Conservation (phyloP, 306 rosid species). For the Trichosanthes cucumerina region DNA sequence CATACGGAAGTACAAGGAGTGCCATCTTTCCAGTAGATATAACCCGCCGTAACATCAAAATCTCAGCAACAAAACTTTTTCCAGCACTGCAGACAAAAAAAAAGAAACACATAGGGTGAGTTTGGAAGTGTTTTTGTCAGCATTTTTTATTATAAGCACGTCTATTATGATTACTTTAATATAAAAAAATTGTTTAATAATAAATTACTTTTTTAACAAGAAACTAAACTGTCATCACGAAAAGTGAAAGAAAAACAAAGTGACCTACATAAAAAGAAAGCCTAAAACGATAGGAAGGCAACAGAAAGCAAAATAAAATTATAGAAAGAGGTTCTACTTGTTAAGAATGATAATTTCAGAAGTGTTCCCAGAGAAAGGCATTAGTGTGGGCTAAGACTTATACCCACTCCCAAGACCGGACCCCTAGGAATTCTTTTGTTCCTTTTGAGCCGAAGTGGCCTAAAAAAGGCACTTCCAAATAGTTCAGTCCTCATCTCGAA, state of each 20-base stretch:
- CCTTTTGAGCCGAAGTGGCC: not conserved
- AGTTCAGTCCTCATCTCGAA: not conserved
- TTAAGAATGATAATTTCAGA: not conserved
- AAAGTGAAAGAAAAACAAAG: not conserved
- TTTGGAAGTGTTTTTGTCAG: not conserved
- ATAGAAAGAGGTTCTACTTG: not conserved
- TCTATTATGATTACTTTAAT: not conserved
- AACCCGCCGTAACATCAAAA: constrained; percentile 79
- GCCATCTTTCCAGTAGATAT: constrained; percentile 77
- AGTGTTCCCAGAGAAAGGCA: not conserved
- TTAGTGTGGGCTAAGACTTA: not conserved
- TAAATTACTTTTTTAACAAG: not conserved
- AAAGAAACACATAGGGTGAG: not conserved
- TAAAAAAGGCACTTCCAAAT: not conserved
- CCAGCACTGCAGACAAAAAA: constrained; percentile 66
- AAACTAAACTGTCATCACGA: not conserved
- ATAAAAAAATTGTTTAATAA: not conserved
- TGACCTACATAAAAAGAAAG: not conserved
- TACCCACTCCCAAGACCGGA: not conserved
- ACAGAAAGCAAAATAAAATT: not conserved
- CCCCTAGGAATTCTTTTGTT: not conserved
- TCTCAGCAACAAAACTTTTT: constrained; percentile 96
- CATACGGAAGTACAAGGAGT: constrained; percentile 90
- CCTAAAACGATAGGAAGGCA: not conserved
- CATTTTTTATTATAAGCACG: not conserved